phyloP scores from a whole-genome alignment of 177 flowering plant species.

The Vitis hybrid region DNA sequence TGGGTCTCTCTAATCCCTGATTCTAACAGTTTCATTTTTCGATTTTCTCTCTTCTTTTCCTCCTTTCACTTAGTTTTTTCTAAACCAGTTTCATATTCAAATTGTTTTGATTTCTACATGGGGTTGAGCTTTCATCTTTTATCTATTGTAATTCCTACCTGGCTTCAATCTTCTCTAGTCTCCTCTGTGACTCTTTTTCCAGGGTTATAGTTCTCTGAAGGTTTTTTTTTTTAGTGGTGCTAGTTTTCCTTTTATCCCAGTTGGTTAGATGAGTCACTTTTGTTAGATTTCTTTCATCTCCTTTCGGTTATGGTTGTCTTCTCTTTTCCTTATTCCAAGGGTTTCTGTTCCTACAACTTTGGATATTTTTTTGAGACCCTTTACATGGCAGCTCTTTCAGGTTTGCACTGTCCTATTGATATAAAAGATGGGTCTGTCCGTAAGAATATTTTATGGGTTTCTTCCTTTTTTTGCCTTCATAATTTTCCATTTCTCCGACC shows the following conservation, averaged over 20 bases:
- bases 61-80: not conserved
- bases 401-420: not conserved
- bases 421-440: not conserved
- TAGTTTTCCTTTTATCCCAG: not conserved
- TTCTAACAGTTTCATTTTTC: not conserved
- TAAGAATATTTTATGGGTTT: not conserved
- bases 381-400: not conserved
- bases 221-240: not conserved
- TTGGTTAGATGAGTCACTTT: not conserved
- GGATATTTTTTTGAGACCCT: conserved; percentile 7
- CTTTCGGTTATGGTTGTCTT: conserved; percentile 13
- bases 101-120: not conserved
- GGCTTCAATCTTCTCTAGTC: not conserved
- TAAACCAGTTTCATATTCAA: not conserved
- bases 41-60: not conserved
- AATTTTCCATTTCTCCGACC: not conserved
- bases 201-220: not conserved
- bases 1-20: not conserved
- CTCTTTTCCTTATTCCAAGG: conserved; percentile 17
- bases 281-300: not conserved
- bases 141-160: not conserved
- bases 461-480: not conserved
- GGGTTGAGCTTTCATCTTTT: too few relatives aligned
- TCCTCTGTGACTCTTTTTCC: not conserved
- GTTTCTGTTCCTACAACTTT: conserved; percentile 20